These are phyloP conservation scores for Themeda triandra DNA, from an alignment of 176 grass and related monocot species.

Conservation along the genomic window DNA sequence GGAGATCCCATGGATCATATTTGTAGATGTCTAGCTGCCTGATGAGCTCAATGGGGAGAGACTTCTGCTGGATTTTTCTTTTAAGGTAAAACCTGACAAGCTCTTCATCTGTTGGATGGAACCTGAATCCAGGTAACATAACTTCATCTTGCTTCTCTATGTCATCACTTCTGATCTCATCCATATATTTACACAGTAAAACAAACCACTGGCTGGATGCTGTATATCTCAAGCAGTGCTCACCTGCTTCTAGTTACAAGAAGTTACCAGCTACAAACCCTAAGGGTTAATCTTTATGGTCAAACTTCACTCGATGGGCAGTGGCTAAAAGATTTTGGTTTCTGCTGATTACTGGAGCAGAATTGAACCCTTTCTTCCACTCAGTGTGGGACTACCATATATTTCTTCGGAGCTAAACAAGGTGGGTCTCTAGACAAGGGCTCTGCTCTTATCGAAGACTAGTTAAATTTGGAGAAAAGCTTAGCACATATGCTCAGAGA, in stretches of 20 bases:
- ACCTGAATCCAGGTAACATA: constrained; percentile 93
- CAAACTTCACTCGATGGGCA: constrained; percentile 12
- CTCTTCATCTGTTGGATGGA: constrained; percentile 99
- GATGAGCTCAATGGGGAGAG: constrained; percentile 95
- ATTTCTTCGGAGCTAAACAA: constrained; percentile 45
- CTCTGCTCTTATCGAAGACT: constrained; percentile 11
- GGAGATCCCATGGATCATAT: constrained; percentile 99
- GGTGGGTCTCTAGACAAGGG: constrained; percentile 24
- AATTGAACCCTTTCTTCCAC: not conserved
- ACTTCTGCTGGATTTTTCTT: constrained; percentile 90
- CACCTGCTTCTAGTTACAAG: constrained; percentile 31
- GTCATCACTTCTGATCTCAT: constrained; percentile 66
- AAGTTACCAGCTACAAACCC: constrained; percentile 26
- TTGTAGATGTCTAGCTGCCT: constrained; percentile 99
- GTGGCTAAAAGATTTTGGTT: constrained; percentile 24
- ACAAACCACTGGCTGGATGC: not conserved
- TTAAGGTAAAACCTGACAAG: constrained; percentile 93
- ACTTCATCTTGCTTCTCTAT: constrained; percentile 88
- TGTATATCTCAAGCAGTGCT: constrained; percentile 13
- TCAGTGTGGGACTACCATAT: not conserved
- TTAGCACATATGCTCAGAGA: constrained; percentile 26
- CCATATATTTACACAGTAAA: constrained; percentile 45
- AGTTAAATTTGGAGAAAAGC: constrained; percentile 4
- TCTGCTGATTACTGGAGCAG: constrained; percentile 21
- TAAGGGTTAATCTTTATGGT: constrained; percentile 12